Conservation (phyloP, 108 stramenopile genomes). For the Skeletonema costatum region DNA sequence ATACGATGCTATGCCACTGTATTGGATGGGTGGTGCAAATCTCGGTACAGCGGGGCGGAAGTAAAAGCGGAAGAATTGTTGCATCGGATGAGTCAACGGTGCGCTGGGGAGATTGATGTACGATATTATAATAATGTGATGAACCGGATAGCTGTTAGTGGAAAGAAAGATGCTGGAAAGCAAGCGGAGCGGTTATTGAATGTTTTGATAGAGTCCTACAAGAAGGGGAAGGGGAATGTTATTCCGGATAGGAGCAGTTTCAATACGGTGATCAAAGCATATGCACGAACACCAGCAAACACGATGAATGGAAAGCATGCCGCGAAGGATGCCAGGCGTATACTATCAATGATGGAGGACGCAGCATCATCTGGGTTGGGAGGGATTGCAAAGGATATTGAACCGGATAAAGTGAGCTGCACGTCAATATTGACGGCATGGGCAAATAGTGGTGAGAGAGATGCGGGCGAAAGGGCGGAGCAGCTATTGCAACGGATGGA, state of each 20-base stretch:
- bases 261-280: constrained; percentile 48
- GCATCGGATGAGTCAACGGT: constrained; percentile 10
- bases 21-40: constrained; percentile 33
- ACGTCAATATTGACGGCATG: constrained; percentile 38
- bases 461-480: constrained; percentile 45
- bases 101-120: constrained; percentile 1
- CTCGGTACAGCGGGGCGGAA: constrained; percentile 18
- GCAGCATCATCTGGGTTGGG: constrained; percentile 6
- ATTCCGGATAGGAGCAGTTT: constrained; percentile 27
- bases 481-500: constrained; percentile 30
- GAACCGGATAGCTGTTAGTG: constrained; percentile 31
- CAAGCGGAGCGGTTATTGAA: constrained; percentile 34
- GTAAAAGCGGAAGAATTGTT: constrained; percentile 27
- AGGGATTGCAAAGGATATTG: constrained; percentile 7
- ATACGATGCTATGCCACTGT: constrained; percentile 23
- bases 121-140: constrained; percentile 41
- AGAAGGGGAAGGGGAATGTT: constrained; percentile 7
- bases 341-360: constrained; percentile 40
- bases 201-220: constrained; percentile 20
- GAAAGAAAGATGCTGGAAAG: constrained; percentile 16
- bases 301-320: constrained; percentile 15
- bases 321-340: constrained; percentile 26
- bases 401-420: constrained; percentile 45
- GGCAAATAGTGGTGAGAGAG: constrained; percentile 19
- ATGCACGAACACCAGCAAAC: constrained; percentile 9